Conservation (phyloP, 192 early-diverging fungal genomes). For the Dimargaris verticillata region DNA sequence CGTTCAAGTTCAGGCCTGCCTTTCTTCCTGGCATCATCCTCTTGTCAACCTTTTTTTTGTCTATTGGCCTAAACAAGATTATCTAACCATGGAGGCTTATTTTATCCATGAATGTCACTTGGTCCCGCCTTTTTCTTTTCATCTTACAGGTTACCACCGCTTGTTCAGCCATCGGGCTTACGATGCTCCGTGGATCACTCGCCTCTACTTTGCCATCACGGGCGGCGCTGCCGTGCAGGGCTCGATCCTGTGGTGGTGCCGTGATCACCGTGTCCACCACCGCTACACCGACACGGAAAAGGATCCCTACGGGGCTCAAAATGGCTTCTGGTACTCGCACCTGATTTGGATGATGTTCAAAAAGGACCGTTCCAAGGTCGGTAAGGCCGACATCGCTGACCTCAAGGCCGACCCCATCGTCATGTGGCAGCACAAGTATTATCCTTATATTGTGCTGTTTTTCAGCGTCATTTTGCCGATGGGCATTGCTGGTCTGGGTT, state of each 20-base stretch:
- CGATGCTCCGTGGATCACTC: constrained; percentile 39
- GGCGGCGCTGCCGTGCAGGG: constrained; percentile 64
- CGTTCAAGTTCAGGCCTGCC: no score
- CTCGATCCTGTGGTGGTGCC: constrained; percentile 72
- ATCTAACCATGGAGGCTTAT: no score
- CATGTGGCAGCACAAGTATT: constrained; percentile 63
- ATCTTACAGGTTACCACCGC: constrained; percentile 57
- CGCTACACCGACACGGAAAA: constrained; percentile 70
- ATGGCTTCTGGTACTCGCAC: constrained; percentile 69
- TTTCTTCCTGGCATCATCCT: no score
- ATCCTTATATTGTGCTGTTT: constrained; percentile 45
- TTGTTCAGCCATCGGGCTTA: constrained; percentile 70
- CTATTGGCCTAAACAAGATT: no score
- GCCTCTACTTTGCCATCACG: constrained; percentile 41
- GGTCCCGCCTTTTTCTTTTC: no score
- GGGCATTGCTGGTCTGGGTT: constrained; percentile 65
- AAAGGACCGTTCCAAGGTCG: constrained; percentile 52
- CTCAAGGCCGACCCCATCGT: constrained; percentile 55
- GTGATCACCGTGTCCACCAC: constrained; percentile 77
- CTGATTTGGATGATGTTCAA: constrained; percentile 76
- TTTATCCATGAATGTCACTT: no score
- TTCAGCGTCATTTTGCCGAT: constrained; percentile 71
- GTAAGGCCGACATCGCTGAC: constrained; percentile 68
- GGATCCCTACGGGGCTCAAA: constrained; percentile 67
- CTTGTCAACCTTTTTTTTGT: no score